phyloP scores from a whole-genome alignment of 768 basidiomycete species.

The Podaxis sp. region DNA sequence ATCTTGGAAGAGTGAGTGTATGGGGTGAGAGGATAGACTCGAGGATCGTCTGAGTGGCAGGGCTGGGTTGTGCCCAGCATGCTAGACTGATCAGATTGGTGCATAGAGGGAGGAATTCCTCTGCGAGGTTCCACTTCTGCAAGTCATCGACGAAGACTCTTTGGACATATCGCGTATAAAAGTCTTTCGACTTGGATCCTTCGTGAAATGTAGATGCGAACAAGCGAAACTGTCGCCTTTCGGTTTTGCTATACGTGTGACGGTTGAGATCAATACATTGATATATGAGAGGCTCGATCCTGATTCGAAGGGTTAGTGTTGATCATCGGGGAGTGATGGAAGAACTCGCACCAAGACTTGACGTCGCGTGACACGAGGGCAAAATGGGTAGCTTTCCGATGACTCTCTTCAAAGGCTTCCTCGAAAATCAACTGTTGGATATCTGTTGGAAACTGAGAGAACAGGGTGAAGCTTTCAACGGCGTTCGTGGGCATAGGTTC shows the following conservation, averaged over 20 bases:
- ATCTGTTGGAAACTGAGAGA: conserved; percentile 1
- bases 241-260: not conserved
- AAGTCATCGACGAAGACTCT: conserved; percentile 6
- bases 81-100: conserved; percentile 5
- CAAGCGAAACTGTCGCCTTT: not conserved
- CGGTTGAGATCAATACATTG: conserved; percentile 5
- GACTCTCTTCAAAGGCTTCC: conserved; percentile 10
- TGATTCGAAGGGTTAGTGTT: not conserved
- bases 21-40: conserved; percentile 10
- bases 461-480: not conserved
- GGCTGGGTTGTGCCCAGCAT: not conserved
- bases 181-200: not conserved
- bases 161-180: conserved; percentile 3
- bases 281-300: conserved; percentile 16
- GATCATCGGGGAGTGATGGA: not conserved
- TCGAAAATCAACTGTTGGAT: conserved; percentile 11
- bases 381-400: not conserved
- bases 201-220: not conserved
- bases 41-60: not conserved
- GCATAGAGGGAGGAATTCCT: conserved; percentile 5
- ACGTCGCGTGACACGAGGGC: conserved; percentile 11
- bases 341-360: conserved; percentile 3
- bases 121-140: not conserved
- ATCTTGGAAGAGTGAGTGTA: not conserved
- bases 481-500: not conserved